These are phyloP conservation scores for Triticum timopheevii DNA, from an alignment of 176 grass and related monocot genomes.

Conservation along the genomic window DNA sequence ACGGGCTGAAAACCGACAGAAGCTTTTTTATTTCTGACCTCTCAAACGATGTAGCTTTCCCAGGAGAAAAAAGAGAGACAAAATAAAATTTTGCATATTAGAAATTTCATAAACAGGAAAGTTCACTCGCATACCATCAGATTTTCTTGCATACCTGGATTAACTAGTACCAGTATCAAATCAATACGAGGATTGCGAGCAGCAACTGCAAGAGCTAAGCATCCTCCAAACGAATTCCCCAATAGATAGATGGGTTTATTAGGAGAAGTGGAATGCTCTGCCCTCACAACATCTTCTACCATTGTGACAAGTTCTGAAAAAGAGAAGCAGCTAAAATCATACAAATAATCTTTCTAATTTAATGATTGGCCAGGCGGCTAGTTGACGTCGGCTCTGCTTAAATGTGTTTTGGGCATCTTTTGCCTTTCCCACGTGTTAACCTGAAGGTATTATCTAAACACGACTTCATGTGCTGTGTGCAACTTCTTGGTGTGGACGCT, in stretches of 20 bases:
- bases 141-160: conserved; percentile 49
- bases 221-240: conserved; percentile 80
- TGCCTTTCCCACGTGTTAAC: not conserved
- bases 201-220: conserved; percentile 74
- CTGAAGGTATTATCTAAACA: not conserved
- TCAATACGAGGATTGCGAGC: conserved; percentile 59
- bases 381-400: no score
- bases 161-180: conserved; percentile 64
- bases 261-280: conserved; percentile 50
- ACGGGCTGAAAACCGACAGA: conserved; percentile 37
- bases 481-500: not conserved
- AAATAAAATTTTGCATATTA: not conserved
- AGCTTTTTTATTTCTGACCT: conserved; percentile 53
- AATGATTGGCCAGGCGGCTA: not conserved
- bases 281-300: conserved; percentile 64
- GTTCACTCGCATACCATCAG: not conserved
- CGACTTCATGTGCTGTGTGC: not conserved
- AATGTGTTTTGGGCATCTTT: no score
- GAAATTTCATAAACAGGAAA: not conserved
- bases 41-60: conserved; percentile 64
- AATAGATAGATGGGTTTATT: conserved; percentile 71
- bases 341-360: conserved; percentile 17
- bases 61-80: not conserved
- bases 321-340: conserved; percentile 29
- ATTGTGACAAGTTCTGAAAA: conserved; percentile 67